Evolutionary conservation across 306 rosid genomes (phyloP), one percentile per base, ranked within the genome.

Genomic region (Boehmeria nivea): DNA sequence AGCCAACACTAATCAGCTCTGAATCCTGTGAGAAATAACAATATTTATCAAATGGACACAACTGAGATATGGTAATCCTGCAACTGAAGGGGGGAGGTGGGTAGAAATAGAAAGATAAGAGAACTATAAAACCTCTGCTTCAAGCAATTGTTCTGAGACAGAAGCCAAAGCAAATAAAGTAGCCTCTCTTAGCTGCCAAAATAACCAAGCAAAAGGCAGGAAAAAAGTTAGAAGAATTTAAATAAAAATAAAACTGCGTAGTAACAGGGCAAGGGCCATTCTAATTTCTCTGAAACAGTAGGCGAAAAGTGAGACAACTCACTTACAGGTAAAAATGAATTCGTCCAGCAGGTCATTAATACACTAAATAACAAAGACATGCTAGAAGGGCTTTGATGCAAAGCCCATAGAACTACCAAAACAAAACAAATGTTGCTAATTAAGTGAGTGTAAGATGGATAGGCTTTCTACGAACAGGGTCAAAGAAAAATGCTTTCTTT

Each of bases 111-210:
- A 38, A 14, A 56, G 8, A n/a, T n/a, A 33, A 9, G 8, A 14
- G 10, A 9, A 22, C 6, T 22, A 54, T 73, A 28, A 55, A 54
- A 87, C 98, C 95, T 86, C 81, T 44, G 81, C 72, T 72, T 87
- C 91, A 60, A 68, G 70, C 76, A 84, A 71, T 45, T 80, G 89
- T 40, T 90, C 98, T 24, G 95, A 83, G 66, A 87, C 73, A 56
- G 90, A 87, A 40, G 88, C 71, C 65, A 87, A 71, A 45, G 94
- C 85, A 75, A 72, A 87, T 46, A 90, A 81, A 33, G 83, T 70
- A 68, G 95, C 95, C 82, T 90, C 98, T 78, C 86, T 87, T 39
- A 76, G 73, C 98, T 90, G 94, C 75, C 73, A 84, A 63, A 40
- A 17, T 52, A 31, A 28, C 52, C 53, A 67, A 28, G 65, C 39